Evolutionary conservation across 2,329 filamentous ascomycete species (phyloP).

Genomic region (Apiospora phragmitis): DNA sequence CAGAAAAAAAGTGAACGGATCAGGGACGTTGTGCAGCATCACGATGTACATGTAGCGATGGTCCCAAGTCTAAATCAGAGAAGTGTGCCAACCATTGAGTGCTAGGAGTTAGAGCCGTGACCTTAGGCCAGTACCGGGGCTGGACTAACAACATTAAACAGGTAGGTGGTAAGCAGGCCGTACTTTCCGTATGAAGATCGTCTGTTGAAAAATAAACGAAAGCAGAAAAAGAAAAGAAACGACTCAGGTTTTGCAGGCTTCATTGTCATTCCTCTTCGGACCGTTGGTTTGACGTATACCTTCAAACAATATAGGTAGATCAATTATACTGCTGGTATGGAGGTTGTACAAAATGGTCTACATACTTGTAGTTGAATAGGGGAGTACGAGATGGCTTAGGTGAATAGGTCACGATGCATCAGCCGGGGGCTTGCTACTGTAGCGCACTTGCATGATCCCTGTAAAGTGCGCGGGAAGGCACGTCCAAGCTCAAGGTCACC

Average conservation of each 20-base stretch:
- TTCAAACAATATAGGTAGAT: not conserved
- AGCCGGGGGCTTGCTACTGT: not conserved
- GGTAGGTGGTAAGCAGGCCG: no score
- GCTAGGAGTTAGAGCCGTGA: not conserved
- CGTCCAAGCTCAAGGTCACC: not conserved
- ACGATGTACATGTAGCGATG: not conserved
- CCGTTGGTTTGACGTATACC: not conserved
- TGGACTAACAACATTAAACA: not conserved
- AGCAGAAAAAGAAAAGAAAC: not conserved
- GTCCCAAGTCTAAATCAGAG: not conserved
- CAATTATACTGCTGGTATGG: not conserved
- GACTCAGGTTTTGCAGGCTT: not conserved
- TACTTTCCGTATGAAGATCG: not conserved
- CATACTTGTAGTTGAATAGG: not conserved
- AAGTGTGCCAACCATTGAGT: not conserved
- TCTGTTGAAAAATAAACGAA: not conserved
- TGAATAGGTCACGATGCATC: not conserved
- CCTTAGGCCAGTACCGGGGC: not conserved
- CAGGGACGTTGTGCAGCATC: not conserved
- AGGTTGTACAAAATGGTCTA: not conserved
- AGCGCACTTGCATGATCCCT: not conserved
- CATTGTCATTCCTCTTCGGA: not conserved
- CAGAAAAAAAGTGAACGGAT: not conserved
- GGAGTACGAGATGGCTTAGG: not conserved
- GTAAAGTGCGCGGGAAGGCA: not conserved